Percentiles rank a stretch among this genome's conserved stretches.
Conservation (phyloP, 495 filamentous ascomycete species). For the Xylaria bambusicola region DNA sequence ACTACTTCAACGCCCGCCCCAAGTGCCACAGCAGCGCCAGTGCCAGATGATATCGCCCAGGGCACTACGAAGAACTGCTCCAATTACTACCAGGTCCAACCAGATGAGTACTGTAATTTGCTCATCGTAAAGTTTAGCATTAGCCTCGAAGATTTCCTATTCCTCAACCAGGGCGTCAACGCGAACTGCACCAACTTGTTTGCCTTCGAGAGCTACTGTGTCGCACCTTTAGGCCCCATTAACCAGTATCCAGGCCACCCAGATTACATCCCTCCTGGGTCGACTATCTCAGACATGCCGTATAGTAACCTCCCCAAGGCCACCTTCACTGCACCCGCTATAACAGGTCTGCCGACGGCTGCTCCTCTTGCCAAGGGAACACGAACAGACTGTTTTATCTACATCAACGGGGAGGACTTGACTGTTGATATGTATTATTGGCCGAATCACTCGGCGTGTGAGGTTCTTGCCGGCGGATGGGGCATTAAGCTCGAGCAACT, state of each 20-base stretch:
- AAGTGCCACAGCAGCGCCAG: slow-evolving; percentile 14
- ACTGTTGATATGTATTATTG: slow-evolving; percentile 16
- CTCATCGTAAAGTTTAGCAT: slow-evolving; percentile 29
- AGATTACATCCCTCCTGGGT: too few species aligned
- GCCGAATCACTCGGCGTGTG: too few species aligned
- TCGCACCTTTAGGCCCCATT: slow-evolving; percentile 25
- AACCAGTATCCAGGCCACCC: too few species aligned
- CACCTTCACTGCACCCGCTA: too few species aligned
- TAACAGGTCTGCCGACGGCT: background rate
- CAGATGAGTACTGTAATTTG: slow-evolving; percentile 36
- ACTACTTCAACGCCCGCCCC: background rate
- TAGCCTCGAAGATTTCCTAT: slow-evolving; percentile 28
- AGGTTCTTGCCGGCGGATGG: too few species aligned
- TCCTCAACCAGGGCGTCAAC: slow-evolving; percentile 34
- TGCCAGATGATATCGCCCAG: slow-evolving; percentile 21
- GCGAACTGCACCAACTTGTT: slow-evolving; percentile 38
- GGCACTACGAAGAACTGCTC: slow-evolving; percentile 22
- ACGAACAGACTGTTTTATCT: slow-evolving; percentile 24
- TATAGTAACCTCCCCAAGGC: background rate
- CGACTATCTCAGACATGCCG: background rate
- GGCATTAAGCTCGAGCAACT: too few species aligned
- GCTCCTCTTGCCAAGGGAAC: slow-evolving; percentile 21
- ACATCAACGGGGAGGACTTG: slow-evolving; percentile 17
- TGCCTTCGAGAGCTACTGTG: slow-evolving; percentile 29
- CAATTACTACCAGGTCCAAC: slow-evolving; percentile 22